Conservation (phyloP, 768 basidiomycete species). For the Mrakia gelida region DNA sequence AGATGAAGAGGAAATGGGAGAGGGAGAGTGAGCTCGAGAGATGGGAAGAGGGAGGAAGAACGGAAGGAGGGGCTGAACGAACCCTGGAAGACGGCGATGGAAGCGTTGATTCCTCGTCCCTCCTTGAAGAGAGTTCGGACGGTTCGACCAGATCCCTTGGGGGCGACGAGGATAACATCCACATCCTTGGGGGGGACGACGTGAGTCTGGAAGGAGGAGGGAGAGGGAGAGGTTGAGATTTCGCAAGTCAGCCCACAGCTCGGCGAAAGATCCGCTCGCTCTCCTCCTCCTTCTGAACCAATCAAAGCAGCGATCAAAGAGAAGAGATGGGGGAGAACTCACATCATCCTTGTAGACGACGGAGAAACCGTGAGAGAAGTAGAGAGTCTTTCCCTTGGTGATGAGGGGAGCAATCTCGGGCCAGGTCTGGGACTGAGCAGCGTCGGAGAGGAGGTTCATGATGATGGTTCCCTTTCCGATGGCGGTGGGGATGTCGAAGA, state of each 20-base stretch:
- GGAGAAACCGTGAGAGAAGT: slow-evolving; percentile 99
- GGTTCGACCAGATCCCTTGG: slow-evolving; percentile 97
- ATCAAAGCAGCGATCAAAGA: background rate
- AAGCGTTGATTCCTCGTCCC: slow-evolving; percentile 86
- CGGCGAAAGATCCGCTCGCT: background rate
- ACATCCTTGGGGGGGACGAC: slow-evolving; percentile 88
- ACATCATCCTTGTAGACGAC: slow-evolving; percentile 92
- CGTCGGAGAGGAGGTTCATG: slow-evolving; percentile 99
- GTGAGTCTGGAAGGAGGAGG: slow-evolving; percentile 54
- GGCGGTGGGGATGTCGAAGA: slow-evolving; percentile 97
- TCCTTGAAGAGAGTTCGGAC: slow-evolving; percentile 99
- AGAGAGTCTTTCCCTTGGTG: slow-evolving; percentile 99
- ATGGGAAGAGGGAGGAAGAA: background rate
- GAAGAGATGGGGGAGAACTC: slow-evolving; percentile 33
- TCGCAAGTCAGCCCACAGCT: slow-evolving; percentile 4
- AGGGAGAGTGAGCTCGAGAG: slow-evolving; percentile 32
- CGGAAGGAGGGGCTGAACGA: background rate
- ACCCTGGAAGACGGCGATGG: slow-evolving; percentile 32
- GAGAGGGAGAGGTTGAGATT: background rate
- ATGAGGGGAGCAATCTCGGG: slow-evolving; percentile 80
- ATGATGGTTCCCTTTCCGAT: slow-evolving; percentile 94
- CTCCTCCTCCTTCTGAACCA: too few relatives aligned
- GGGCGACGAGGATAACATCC: slow-evolving; percentile 98
- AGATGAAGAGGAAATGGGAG: slow-evolving; percentile 61
- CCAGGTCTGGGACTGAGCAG: slow-evolving; percentile 98